Percentiles rank a stretch among this genome's conserved stretches.
Evolutionary conservation across 352 stramenopile species (phyloP).

Genomic region (Phytophthora nicotianae): DNA sequence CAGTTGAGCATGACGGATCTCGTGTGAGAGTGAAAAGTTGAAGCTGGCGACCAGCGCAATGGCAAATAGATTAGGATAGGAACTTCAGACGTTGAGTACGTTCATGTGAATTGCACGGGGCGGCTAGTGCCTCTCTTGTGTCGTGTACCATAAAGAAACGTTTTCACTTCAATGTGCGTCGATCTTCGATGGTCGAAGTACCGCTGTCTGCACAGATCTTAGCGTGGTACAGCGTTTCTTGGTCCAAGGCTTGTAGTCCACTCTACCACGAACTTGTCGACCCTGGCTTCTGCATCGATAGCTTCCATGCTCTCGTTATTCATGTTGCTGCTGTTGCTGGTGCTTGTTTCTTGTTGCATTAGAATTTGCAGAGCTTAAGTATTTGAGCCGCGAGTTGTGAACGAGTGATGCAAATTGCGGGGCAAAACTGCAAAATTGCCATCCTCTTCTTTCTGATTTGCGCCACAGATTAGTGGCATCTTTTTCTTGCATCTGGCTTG

Average conservation of each 20-base stretch:
- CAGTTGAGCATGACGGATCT: slow-evolving; percentile 41
- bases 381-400: too few relatives aligned
- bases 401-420: too few relatives aligned
- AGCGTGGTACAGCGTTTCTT: not conserved
- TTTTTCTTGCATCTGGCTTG: too few relatives aligned
- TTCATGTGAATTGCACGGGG: too few relatives aligned
- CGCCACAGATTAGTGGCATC: not conserved
- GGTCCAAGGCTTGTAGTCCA: too few relatives aligned
- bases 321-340: too few relatives aligned
- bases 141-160: not conserved
- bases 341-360: too few relatives aligned
- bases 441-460: not conserved
- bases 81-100: not conserved
- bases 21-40: slow-evolving; percentile 12
- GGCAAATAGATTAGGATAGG: slow-evolving; percentile 22
- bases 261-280: too few relatives aligned
- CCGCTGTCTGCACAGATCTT: not conserved
- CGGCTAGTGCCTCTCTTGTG: not conserved
- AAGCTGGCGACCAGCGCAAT: slow-evolving; percentile 13
- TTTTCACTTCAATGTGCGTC: too few relatives aligned
- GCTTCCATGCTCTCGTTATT: too few relatives aligned
- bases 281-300: too few relatives aligned
- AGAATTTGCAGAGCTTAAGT: too few relatives aligned
- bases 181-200: not conserved
- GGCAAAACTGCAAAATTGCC: not conserved